A percentile compares a stretch with the other conserved stretches of the same genome.
These are phyloP conservation scores for Trichoderma breve DNA, from an alignment of 2,329 filamentous ascomycete genomes.

Conservation along the genomic window DNA sequence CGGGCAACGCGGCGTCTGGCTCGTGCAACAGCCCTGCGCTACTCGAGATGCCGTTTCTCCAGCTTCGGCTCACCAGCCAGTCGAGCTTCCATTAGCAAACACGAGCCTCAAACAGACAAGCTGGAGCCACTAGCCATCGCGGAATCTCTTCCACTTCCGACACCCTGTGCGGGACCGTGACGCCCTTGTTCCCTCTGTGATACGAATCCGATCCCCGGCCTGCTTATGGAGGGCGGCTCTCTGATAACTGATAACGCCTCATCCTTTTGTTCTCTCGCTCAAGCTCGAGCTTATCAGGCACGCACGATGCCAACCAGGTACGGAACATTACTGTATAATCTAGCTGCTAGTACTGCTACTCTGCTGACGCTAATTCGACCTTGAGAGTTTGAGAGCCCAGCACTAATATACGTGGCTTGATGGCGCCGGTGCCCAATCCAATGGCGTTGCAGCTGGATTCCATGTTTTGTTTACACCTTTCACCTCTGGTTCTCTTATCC, in stretches of 20 bases:
- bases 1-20: no score
- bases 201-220: conserved; percentile 5
- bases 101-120: background rate
- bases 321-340: background rate
- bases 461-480: background rate
- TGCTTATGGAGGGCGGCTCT: background rate
- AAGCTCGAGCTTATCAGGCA: background rate
- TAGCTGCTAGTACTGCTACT: background rate
- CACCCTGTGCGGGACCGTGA: background rate
- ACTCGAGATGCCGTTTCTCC: background rate
- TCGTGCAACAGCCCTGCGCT: background rate
- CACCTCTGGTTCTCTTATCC: background rate
- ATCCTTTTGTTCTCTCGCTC: background rate
- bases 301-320: background rate
- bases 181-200: conserved; percentile 1
- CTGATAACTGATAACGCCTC: background rate
- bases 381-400: background rate
- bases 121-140: background rate
- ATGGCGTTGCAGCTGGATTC: background rate
- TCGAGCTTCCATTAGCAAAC: background rate
- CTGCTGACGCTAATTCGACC: background rate
- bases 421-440: conserved; percentile 6
- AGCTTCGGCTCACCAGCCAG: background rate
- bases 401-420: conserved; percentile 10
- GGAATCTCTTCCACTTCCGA: background rate